Base-by-base conservation (phyloP, 768 basidiomycete species). In the Rhodotorula kratochvilovae region DNA sequence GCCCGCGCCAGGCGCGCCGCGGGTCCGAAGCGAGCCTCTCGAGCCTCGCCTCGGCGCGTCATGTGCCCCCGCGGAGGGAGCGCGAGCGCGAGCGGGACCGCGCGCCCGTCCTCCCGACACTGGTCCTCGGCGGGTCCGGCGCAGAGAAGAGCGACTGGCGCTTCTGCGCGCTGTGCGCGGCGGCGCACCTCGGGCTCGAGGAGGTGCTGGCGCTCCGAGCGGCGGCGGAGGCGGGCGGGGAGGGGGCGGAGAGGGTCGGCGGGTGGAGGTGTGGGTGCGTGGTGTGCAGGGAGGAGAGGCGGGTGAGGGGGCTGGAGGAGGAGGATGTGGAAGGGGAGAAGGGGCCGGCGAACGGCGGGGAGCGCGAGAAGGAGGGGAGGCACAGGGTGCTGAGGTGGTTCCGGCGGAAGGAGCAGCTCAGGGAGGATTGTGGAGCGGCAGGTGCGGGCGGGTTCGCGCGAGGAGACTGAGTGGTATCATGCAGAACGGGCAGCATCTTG, bases 351-450 rank as follows among this genome's bases (percentile, higher is more conserved):
- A 10, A 35, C 21, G 35, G 45, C 25, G n/a, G 27, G 19, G n/a
- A n/a, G 29, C 1, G 33, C 3, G 45, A n/a, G n/a, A 53, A 16
- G 55, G 17, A 0, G 67, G 50, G 50, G 3, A 54, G 53, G 59
- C 29, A 13, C 11, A 55, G 29, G 46, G 64, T 70, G 10, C 25
- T 70, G 60, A 31, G 69, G 36, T 70, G 69, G 69, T 46, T 62
- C 35, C n/a, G 69, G 36, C 48, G 69, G 53, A 70, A 48, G 57
- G 68, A 70, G 58, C 36, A 48, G 50, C 2, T 23, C 35, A 25
- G 27, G 25, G 36, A 21, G 36, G 16, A 1, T 1, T 25, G 36
- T 11, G 54, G 19, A 13, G 21, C 5, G 11, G n/a, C n/a, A 11
- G 51, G n/a, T 5, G 4, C 3, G 2, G 51, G 15, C 7, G 53